Base-by-base conservation (phyloP, 169 alveolate genomes). In the Plasmodium reichenowi region DNA sequence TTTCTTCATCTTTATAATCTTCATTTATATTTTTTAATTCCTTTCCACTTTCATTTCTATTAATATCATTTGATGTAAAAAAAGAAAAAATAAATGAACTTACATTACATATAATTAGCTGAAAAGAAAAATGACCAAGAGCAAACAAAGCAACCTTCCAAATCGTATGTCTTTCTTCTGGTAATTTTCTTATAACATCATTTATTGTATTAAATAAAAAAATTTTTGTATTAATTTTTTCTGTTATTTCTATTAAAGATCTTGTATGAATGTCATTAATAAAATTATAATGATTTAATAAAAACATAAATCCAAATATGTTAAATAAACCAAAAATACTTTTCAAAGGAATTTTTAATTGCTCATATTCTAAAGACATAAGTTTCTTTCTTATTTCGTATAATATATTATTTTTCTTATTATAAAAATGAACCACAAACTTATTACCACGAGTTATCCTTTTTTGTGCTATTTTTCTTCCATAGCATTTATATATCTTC, bases 151-250 rank as follows among this genome's bases (percentile, higher is more conserved):
- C 10, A 80, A 67, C 52, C 29, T 29, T 80, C 20, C 47, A 50
- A 26, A 67, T 67, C 12, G 20, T 43, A 10, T 68, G 50, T 38
- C 59, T 45, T 7, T 80, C 60, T 45, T 43, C 24, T 15, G 78
- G 90, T 0, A 67, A 17, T 26, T 10, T 26, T 43, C 62, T 80
- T 32, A 80, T 60, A 12, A 66, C 71, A 48, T 80, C 90, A 80
- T 54, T 67, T 80, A 80, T 80, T 59, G 90, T 72, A 24, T 66
- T 80, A 22, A 80, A 60, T 17, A 80, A 67, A 67, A 80, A 80
- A 32, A 80, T 64, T 58, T 52, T 80, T 3, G 90, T 52, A 26
- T 48, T 22, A 10, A 80, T 67, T 0, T 80, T 80, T 22, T 67
- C 80, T n/a, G 90, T 67, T 13, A 80, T 66, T 0, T 80, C 90